phyloP scores from a whole-genome alignment of 2,329 filamentous ascomycete species.

The Bipolaris gigantea region DNA sequence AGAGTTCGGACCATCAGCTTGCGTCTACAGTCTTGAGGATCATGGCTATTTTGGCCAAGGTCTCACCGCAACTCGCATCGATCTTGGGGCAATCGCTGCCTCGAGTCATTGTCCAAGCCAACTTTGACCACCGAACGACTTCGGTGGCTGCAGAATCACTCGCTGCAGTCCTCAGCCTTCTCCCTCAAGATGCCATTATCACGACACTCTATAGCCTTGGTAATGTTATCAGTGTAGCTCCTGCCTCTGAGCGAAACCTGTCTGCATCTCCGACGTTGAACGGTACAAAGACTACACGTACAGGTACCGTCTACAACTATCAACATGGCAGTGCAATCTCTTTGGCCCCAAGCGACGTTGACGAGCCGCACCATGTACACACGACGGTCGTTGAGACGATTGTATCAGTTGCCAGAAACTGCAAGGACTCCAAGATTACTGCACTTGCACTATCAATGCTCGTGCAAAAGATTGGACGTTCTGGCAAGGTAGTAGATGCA shows the following conservation, averaged over 20 bases:
- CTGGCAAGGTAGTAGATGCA: slow-evolving; percentile 77
- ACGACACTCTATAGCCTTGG: slow-evolving; percentile 96
- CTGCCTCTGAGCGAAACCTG: slow-evolving; percentile 52
- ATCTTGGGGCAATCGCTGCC: slow-evolving; percentile 78
- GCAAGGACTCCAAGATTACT: slow-evolving; percentile 87
- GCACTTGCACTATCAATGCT: slow-evolving; percentile 94
- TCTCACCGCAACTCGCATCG: slow-evolving; percentile 72
- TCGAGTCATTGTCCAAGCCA: slow-evolving; percentile 83
- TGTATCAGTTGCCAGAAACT: slow-evolving; percentile 80
- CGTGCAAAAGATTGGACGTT: slow-evolving; percentile 89
- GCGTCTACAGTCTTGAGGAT: slow-evolving; percentile 78
- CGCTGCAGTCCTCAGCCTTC: slow-evolving; percentile 74
- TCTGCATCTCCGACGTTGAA: slow-evolving; percentile 54
- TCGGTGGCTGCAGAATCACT: slow-evolving; percentile 80
- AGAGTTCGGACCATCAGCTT: slow-evolving; percentile 79
- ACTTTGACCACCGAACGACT: slow-evolving; percentile 69
- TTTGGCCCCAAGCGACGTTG: slow-evolving; percentile 71
- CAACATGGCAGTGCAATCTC: slow-evolving; percentile 77
- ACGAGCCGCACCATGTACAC: slow-evolving; percentile 76
- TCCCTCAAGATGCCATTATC: slow-evolving; percentile 92
- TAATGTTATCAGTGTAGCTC: slow-evolving; percentile 82
- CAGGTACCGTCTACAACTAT: slow-evolving; percentile 47
- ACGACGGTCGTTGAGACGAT: slow-evolving; percentile 93
- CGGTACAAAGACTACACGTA: slow-evolving; percentile 51
- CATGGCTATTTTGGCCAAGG: slow-evolving; percentile 77